A percentile compares a stretch with the other conserved stretches of the same genome.
Evolutionary conservation across 1,284 basidiomycete genomes (phyloP).

Genomic region (Mrakiaceae sp.): DNA sequence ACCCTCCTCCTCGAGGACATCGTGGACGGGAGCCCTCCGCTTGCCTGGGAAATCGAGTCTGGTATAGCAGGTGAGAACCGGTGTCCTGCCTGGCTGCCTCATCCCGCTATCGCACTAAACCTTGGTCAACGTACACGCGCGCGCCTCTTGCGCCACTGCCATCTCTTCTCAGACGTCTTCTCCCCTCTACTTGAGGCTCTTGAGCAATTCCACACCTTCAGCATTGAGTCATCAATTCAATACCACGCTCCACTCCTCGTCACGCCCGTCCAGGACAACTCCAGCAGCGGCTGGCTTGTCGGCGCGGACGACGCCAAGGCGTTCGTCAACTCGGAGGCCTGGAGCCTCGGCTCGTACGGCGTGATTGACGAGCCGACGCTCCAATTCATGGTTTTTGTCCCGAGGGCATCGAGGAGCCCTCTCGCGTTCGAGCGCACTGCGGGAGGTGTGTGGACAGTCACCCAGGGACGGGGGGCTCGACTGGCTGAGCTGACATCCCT

Average conservation of each 20-base stretch:
- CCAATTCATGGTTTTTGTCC: slow-evolving; percentile 84
- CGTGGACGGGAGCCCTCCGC: slow-evolving; percentile 48
- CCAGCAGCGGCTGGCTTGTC: slow-evolving; percentile 44
- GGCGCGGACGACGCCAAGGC: slow-evolving; percentile 70
- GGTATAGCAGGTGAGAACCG: slow-evolving; percentile 43
- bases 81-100: too few species aligned
- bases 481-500: background rate
- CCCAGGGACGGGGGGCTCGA: too few species aligned
- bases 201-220: slow-evolving; percentile 68
- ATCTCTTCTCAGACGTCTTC: slow-evolving; percentile 47
- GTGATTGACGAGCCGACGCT: slow-evolving; percentile 35
- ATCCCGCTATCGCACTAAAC: too few species aligned
- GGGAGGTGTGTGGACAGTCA: background rate
- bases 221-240: slow-evolving; percentile 86
- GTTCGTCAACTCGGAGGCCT: slow-evolving; percentile 91
- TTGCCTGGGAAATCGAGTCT: slow-evolving; percentile 58
- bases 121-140: too few species aligned
- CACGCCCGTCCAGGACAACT: slow-evolving; percentile 40
- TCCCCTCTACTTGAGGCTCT: slow-evolving; percentile 53
- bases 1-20: slow-evolving; percentile 79
- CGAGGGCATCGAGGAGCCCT: slow-evolving; percentile 56
- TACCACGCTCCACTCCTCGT: slow-evolving; percentile 84
- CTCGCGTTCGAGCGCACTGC: slow-evolving; percentile 35
- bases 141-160: too few species aligned
- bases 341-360: slow-evolving; percentile 49